Evolutionary conservation across 2,329 filamentous ascomycete genomes (phyloP).

Genomic region (Ophiostoma triangulosporum): DNA sequence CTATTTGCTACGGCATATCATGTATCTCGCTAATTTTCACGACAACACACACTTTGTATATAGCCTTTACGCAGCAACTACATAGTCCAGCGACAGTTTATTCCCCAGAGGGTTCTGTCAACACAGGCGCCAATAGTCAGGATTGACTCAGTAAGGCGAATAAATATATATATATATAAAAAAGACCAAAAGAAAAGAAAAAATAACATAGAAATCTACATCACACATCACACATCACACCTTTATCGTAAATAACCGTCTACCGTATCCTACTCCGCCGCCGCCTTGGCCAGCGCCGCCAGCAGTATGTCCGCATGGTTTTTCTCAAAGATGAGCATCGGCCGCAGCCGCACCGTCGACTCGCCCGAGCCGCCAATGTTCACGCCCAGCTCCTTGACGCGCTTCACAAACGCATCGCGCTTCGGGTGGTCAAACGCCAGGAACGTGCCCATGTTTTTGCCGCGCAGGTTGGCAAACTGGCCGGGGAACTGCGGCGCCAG

Average conservation of each 20-base stretch:
- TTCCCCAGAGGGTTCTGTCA: no score
- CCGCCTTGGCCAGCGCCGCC: constrained; percentile 63
- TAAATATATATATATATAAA: no score
- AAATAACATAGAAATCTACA: not conserved
- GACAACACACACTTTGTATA: no score
- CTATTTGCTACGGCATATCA: no score
- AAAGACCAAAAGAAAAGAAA: no score
- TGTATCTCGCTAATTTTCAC: no score
- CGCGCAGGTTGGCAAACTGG: constrained; percentile 69
- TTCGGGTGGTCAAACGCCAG: constrained; percentile 78
- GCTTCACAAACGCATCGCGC: constrained; percentile 64
- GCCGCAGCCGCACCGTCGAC: constrained; percentile 61
- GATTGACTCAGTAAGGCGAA: no score
- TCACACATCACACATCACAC: no score
- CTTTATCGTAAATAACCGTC: no score
- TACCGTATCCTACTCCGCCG: constrained; percentile 16
- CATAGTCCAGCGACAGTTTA: no score
- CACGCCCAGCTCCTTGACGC: constrained; percentile 65
- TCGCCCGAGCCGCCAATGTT: constrained; percentile 81
- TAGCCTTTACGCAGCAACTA: no score
- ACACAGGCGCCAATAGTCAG: no score
- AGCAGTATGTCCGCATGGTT: constrained; percentile 77
- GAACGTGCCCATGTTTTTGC: constrained; percentile 80
- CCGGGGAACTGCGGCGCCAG: constrained; percentile 58
- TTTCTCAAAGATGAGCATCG: constrained; percentile 87